Percentiles rank a stretch among this genome's conserved stretches.
phyloP scores from a whole-genome alignment of 371 early-diverging fungal species.

The Neoconidiobolus thromboides region DNA sequence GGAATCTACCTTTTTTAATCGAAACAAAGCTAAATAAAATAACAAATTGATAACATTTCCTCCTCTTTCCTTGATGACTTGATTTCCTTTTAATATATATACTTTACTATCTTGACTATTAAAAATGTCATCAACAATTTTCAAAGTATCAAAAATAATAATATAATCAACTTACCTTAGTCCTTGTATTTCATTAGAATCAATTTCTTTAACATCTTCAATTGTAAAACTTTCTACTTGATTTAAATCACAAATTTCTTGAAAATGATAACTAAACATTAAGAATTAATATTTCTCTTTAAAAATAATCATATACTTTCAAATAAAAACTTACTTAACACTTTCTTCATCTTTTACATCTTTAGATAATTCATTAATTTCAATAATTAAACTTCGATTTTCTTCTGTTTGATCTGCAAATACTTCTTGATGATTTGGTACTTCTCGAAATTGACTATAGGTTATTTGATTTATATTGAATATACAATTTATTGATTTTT shows the following conservation, averaged over 20 bases:
- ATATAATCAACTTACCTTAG: background rate
- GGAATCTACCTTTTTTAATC: background rate
- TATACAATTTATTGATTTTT: background rate
- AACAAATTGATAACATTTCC: background rate
- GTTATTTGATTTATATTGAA: background rate
- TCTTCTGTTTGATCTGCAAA: background rate
- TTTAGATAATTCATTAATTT: background rate
- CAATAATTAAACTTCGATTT: background rate
- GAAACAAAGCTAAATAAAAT: background rate
- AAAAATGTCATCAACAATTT: background rate
- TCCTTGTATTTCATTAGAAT: background rate
- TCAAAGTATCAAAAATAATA: background rate
- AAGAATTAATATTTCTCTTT: background rate
- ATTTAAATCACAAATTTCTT: background rate
- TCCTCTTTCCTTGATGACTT: background rate
- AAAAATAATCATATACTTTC: too few relatives aligned
- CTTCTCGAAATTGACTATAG: background rate
- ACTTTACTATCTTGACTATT: background rate
- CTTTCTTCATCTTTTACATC: background rate
- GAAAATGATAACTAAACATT: background rate
- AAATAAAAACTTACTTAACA: background rate
- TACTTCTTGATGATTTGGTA: background rate
- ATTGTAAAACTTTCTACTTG: background rate
- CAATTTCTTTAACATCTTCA: background rate
- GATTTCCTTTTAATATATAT: background rate